Evolutionary conservation across 306 rosid genomes (phyloP).

Genomic region (Castanea mollissima): DNA sequence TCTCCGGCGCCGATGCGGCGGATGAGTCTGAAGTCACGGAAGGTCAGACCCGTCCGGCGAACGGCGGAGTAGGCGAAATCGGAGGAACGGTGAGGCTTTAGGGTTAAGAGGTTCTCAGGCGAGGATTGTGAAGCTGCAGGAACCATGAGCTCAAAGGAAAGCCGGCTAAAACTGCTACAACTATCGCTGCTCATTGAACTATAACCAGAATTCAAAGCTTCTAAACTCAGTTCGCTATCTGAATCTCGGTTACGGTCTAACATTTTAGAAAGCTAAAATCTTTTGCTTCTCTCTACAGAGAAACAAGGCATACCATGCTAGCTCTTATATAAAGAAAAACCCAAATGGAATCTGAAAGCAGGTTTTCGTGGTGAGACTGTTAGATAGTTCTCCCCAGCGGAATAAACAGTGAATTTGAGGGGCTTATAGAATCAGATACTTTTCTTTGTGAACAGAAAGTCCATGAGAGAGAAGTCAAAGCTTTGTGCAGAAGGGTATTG

Average conservation of each 20-base stretch:
- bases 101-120: conserved; percentile 41
- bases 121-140: conserved; percentile 27
- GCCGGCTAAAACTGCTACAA: conserved; percentile 91
- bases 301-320: not conserved
- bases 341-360: not conserved
- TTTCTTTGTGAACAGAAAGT: not conserved
- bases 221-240: conserved; percentile 50
- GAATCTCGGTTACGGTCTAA: conserved; percentile 63
- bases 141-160: conserved; percentile 67
- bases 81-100: conserved; percentile 91
- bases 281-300: not conserved
- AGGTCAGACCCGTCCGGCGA: conserved; percentile 52
- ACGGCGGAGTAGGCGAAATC: conserved; percentile 89
- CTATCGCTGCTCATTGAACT: conserved; percentile 87
- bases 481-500: not conserved
- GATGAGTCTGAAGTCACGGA: conserved; percentile 76
- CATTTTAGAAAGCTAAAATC: conserved; percentile 37
- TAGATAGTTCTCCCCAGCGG: not conserved
- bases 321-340: no score
- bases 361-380: not conserved
- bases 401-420: not conserved
- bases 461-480: not conserved
- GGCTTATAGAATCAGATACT: not conserved
- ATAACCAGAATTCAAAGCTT: conserved; percentile 54
- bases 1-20: conserved; percentile 91